Conservation (phyloP, 2,329 filamentous ascomycete species). For the Fusarium torreyae region DNA sequence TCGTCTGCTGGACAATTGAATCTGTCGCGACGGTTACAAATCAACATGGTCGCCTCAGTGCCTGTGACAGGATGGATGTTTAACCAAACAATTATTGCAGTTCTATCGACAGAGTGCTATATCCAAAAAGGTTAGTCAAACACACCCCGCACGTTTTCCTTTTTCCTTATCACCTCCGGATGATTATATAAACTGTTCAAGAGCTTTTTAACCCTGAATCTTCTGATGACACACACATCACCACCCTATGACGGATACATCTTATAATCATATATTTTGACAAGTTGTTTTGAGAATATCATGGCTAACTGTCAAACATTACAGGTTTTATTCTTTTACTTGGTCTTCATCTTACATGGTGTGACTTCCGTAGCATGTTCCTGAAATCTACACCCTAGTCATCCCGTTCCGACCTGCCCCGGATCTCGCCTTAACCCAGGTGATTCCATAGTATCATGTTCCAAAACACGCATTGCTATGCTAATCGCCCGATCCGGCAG, state of each 20-base stretch:
- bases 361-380: constrained; percentile 34
- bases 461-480: constrained; percentile 74
- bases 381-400: neutral
- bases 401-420: constrained; percentile 25
- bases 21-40: constrained; percentile 54
- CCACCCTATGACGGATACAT: constrained; percentile 68
- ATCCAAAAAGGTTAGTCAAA: constrained; percentile 63
- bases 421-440: constrained; percentile 5
- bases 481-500: constrained; percentile 80
- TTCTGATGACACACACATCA: constrained; percentile 72
- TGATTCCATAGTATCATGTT: constrained; percentile 23
- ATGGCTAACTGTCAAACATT: constrained; percentile 55
- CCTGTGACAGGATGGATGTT: constrained; percentile 46
- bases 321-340: constrained; percentile 32
- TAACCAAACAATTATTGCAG: constrained; percentile 34
- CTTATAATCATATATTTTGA: constrained; percentile 39
- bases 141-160: neutral
- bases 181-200: constrained; percentile 70
- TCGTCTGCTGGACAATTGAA: constrained; percentile 63
- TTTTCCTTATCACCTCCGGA: constrained; percentile 55
- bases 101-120: constrained; percentile 19
- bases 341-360: constrained; percentile 28
- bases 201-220: constrained; percentile 79
- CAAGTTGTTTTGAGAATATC: constrained; percentile 53
- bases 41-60: constrained; percentile 42